Conservation (phyloP, 768 basidiomycete species). For the Tulasnella sp. region DNA sequence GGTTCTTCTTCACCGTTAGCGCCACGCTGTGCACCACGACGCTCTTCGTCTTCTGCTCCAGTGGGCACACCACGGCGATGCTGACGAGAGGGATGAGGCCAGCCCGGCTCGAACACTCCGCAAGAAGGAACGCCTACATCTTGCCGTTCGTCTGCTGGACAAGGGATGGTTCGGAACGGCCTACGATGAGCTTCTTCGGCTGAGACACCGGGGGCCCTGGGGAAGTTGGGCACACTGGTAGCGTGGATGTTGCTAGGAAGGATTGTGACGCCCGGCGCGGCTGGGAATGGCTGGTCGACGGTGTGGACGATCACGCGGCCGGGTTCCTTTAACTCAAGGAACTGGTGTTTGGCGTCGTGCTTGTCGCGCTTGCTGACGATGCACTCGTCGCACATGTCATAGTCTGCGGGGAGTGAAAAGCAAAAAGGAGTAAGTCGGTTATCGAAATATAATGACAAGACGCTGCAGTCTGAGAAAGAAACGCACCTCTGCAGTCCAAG, state of each 20-base stretch:
- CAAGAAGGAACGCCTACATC: no score
- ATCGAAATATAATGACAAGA: not conserved
- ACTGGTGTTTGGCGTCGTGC: slow-evolving; percentile 38
- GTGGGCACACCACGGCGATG: no score
- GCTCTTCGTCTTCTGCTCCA: no score
- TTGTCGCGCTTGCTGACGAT: slow-evolving; percentile 32
- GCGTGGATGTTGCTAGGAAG: not conserved
- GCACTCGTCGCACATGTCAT: slow-evolving; percentile 57
- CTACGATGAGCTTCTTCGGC: no score
- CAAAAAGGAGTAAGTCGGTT: not conserved
- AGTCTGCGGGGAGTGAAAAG: no score
- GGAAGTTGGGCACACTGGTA: not conserved
- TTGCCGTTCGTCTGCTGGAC: no score
- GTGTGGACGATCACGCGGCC: slow-evolving; percentile 56
- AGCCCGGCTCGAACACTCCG: no score
- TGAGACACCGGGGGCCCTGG: no score
- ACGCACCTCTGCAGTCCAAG: slow-evolving; percentile 54
- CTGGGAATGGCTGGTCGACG: slow-evolving; percentile 24
- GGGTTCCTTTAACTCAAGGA: slow-evolving; percentile 56
- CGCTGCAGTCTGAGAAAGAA: not conserved
- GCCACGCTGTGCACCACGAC: no score
- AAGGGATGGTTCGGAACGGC: no score
- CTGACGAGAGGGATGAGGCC: no score
- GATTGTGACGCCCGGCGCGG: not conserved
- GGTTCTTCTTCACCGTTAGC: no score